Conservation (phyloP, 2,329 filamentous ascomycete genomes). For the Neonectria neomacrospora region DNA sequence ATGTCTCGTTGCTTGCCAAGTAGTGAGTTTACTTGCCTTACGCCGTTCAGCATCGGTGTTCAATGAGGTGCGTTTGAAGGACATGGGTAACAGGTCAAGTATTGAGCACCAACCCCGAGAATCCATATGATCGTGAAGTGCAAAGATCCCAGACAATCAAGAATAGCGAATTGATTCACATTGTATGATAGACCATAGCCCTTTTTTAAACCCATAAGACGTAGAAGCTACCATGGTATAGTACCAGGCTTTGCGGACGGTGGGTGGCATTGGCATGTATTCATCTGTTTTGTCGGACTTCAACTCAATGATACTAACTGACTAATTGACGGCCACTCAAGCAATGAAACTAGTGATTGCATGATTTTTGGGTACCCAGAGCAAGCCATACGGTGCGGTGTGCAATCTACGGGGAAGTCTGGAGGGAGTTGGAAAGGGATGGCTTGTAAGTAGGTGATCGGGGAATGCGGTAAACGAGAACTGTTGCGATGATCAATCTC, state of each 20-base stretch:
- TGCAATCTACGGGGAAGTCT: background rate
- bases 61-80: background rate
- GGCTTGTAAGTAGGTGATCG: background rate
- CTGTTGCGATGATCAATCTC: background rate
- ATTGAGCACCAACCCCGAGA: background rate
- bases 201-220: background rate
- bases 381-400: background rate
- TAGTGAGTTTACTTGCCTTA: too few species aligned
- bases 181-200: background rate
- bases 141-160: background rate
- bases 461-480: background rate
- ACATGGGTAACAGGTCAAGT: background rate
- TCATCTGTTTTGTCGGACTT: background rate
- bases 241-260: background rate
- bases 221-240: background rate
- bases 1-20: too few species aligned
- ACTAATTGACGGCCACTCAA: background rate
- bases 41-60: background rate
- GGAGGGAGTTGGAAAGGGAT: background rate
- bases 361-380: background rate
- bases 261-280: background rate
- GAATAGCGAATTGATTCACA: background rate
- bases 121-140: background rate
- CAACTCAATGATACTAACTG: background rate
- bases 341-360: background rate